Evolutionary conservation across 441 rosid genomes (phyloP).

Genomic region (Caryocar brasiliense): DNA sequence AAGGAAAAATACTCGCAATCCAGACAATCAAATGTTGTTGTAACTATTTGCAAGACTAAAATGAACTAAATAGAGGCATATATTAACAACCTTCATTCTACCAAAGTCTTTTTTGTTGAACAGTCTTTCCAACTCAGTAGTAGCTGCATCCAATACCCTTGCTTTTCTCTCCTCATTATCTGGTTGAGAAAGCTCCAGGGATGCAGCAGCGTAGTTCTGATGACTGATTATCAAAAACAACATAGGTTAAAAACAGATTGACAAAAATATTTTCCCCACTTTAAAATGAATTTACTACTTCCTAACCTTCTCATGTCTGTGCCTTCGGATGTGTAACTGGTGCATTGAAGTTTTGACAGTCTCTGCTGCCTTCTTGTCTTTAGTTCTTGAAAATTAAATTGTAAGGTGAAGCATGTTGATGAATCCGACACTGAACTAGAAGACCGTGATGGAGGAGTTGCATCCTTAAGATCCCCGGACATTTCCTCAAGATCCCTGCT

Average conservation of each 20-base stretch:
- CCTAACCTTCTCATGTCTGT: slow-evolving; percentile 34
- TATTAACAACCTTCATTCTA: slow-evolving; percentile 68
- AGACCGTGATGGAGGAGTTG: slow-evolving; percentile 30
- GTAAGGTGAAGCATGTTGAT: slow-evolving; percentile 46
- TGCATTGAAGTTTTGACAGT: slow-evolving; percentile 36
- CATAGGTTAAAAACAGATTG: background rate
- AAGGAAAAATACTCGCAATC: too few species aligned
- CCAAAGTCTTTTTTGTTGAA: slow-evolving; percentile 79
- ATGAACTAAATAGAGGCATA: background rate
- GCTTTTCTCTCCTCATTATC: slow-evolving; percentile 78
- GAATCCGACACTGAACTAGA: slow-evolving; percentile 31
- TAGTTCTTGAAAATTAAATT: slow-evolving; percentile 64
- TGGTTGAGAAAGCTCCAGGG: slow-evolving; percentile 70
- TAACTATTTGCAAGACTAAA: background rate
- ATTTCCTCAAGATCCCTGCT: slow-evolving; percentile 16
- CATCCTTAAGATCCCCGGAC: slow-evolving; percentile 25
- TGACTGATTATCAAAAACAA: slow-evolving; percentile 17
- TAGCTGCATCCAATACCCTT: slow-evolving; percentile 77
- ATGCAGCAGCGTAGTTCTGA: slow-evolving; percentile 79
- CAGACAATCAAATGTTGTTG: too few species aligned
- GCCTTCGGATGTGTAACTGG: slow-evolving; percentile 24
- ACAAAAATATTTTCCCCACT: slow-evolving; percentile 3
- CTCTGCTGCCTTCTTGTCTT: slow-evolving; percentile 52
- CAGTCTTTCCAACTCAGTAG: slow-evolving; percentile 76
- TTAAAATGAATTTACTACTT: slow-evolving; percentile 12